Evolutionary conservation across 306 rosid genomes (phyloP), one percentile per base, ranked within the genome.

Genomic region (Prunus dulcis): DNA sequence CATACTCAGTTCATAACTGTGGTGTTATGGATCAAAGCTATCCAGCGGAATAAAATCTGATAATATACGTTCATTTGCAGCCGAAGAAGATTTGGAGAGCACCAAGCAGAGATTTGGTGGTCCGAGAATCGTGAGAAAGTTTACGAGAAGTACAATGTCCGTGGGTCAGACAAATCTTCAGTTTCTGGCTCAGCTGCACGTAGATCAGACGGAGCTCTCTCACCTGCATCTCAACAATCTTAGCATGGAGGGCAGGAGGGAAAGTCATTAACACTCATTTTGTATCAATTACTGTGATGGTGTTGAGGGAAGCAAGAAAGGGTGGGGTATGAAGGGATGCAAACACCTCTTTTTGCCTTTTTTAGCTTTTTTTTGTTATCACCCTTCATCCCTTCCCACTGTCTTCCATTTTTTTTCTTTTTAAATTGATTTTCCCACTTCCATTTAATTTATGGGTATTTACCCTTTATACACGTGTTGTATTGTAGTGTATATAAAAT

Each of bases 41-140:
- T 17, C 20, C 6, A 52, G 17, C 9, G 20, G 23, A 64, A 19
- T 72, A 34, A 64, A 64, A 78, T 76, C 70, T 82, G 43, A 69
- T 82, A 2, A 41, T 69, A 18, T 41, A 61, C 79, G 64, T 78
- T 70, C 23, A 34, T 81, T 12, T 83, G 89, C 93, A 96, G 99
- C 91, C 99, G 98, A 55, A 88, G 98, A 78, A 91, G 90, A 88
- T 96, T 96, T 23, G 99, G 92, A 69, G 99, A 96, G 89, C 89
- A 91, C 73, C 99, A 92, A 87, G 99, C 99, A n/a, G 98, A 92
- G 81, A 87, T 82, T 45, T 96, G 99, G 99, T 92, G 99, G 99
- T 91, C 97, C 0, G 98, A 92, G 89, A 96, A 96, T 58, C 93
- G 93, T 1, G 96, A 92, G 20, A 92, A 77, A 81, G 99, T 96